These are phyloP conservation scores for Cryptosporidium canis DNA, from an alignment of 169 alveolate genomes.

Conservation along the genomic window DNA sequence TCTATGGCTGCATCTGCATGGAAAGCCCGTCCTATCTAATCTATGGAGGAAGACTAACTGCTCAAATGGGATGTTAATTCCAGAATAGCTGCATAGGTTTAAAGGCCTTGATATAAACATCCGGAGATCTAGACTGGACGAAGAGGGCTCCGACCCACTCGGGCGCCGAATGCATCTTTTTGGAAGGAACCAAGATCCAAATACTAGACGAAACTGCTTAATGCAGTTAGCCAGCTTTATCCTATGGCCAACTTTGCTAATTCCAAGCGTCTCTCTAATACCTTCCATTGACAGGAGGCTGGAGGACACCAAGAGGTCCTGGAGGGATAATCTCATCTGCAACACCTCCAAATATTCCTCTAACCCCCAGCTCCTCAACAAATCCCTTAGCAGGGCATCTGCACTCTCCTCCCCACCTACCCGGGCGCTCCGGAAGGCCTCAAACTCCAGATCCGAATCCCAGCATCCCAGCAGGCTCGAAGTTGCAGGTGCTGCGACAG, in stretches of 20 bases:
- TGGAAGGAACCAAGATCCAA: background rate
- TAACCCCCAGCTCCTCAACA: background rate
- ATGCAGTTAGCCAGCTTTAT: conserved; percentile 38
- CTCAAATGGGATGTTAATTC: conserved; percentile 64
- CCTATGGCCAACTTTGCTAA: conserved; percentile 36
- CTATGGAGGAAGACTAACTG: conserved; percentile 19
- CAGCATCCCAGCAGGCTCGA: background rate
- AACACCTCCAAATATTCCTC: conserved; percentile 4
- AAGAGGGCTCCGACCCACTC: background rate
- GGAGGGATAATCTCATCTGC: background rate
- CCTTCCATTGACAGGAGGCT: background rate
- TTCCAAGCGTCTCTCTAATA: background rate
- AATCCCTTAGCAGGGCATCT: background rate
- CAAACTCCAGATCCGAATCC: background rate
- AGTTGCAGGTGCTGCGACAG: background rate
- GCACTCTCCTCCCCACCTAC: background rate
- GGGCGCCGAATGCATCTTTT: background rate
- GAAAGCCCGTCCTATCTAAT: conserved; percentile 16
- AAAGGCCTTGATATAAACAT: conserved; percentile 2
- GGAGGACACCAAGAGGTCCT: conserved; percentile 27
- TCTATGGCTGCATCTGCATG: conserved; percentile 3
- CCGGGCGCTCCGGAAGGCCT: background rate
- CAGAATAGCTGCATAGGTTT: conserved; percentile 13
- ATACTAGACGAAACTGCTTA: conserved; percentile 8
- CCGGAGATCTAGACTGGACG: background rate